Conservation (phyloP, 108 stramenopile genomes). For the Bacterosira constricta region DNA sequence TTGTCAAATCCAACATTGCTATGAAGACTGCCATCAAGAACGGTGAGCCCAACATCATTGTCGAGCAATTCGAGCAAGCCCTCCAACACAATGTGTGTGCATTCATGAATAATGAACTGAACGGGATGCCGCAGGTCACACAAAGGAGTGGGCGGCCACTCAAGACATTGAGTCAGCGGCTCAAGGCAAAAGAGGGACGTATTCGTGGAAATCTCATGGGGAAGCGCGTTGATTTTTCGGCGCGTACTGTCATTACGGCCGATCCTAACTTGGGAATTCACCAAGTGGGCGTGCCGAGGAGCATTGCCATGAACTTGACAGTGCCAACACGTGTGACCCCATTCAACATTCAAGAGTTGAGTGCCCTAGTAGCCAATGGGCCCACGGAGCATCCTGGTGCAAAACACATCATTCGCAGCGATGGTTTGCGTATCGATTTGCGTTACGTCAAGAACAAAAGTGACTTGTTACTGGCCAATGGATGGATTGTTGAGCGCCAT, state of each 20-base stretch:
- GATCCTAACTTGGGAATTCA: conserved; percentile 99
- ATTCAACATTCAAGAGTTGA: conserved; percentile 90
- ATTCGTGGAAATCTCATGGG: conserved; percentile 99
- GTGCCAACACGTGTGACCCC: conserved; percentile 97
- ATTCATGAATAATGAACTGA: conserved; percentile 94
- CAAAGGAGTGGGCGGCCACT: conserved; percentile 96
- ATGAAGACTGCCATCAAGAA: conserved; percentile 85
- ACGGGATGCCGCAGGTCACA: conserved; percentile 91
- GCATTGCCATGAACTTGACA: conserved; percentile 96
- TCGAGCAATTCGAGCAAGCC: conserved; percentile 94
- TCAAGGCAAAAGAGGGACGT: conserved; percentile 99
- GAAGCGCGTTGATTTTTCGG: conserved; percentile 99
- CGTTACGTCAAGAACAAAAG: conserved; percentile 94
- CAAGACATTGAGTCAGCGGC: conserved; percentile 93
- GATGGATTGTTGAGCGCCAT: conserved; percentile 99
- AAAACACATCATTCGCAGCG: conserved; percentile 95
- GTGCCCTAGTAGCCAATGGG: conserved; percentile 91
- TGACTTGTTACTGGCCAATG: conserved; percentile 88
- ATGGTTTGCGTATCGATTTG: conserved; percentile 94
- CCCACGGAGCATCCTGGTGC: conserved; percentile 97
- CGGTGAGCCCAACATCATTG: conserved; percentile 92
- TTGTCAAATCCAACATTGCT: conserved; percentile 95
- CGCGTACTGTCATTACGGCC: conserved; percentile 99
- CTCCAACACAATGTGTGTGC: conserved; percentile 96
- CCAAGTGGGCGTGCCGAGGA: conserved; percentile 98